Conservation (phyloP, 768 basidiomycete species). For the Phaffia tasmanica region DNA sequence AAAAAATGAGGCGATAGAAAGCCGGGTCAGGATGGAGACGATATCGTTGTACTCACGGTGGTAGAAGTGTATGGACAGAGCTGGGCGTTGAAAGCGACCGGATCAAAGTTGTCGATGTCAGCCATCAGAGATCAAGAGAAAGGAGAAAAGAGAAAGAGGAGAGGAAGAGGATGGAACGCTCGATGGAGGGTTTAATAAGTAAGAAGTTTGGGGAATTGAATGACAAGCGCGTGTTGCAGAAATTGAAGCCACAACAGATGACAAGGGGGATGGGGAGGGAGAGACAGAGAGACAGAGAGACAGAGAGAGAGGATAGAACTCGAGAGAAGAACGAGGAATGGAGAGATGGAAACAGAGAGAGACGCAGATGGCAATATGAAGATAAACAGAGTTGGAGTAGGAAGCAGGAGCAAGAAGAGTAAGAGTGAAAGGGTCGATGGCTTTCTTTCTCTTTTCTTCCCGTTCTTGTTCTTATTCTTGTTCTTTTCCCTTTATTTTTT, state of each 20-base stretch:
- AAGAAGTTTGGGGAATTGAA: background rate
- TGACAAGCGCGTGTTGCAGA: background rate
- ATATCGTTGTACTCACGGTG: background rate
- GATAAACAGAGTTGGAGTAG: no score
- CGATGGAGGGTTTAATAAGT: background rate
- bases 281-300: background rate
- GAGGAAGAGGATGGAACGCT: background rate
- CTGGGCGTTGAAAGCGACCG: background rate
- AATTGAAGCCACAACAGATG: background rate
- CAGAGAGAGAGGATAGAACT: background rate
- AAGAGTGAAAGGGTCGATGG: no score
- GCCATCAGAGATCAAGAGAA: background rate
- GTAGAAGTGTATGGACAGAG: background rate
- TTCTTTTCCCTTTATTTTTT: no score
- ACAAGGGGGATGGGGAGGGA: background rate
- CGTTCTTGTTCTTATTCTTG: no score
- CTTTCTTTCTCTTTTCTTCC: no score
- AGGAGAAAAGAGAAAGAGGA: background rate
- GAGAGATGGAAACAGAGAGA: no score
- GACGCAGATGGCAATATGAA: no score
- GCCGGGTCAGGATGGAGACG: background rate
- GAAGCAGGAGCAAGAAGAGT: no score
- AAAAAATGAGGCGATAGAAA: background rate
- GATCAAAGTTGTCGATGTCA: background rate
- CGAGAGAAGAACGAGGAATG: no score